A percentile compares a stretch with the other conserved stretches of the same genome.
phyloP scores from a whole-genome alignment of 805 yeast genomes.

The Candida maris region DNA sequence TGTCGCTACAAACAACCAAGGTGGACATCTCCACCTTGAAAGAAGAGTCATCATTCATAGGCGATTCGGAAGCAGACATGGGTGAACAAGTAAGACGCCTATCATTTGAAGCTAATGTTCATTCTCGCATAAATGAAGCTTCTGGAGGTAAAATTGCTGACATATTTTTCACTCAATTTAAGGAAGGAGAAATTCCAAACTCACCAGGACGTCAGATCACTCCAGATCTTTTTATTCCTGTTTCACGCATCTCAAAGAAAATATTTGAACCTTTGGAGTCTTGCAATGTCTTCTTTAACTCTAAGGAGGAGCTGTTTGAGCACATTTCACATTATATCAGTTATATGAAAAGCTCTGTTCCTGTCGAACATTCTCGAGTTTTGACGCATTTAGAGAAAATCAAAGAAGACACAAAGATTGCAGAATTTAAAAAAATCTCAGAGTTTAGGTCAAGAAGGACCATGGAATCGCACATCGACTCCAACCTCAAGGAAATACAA shows the following conservation, averaged over 20 bases:
- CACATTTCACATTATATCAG: slow-evolving; percentile 10
- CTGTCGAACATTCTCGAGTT: slow-evolving; percentile 6
- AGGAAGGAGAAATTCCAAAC: slow-evolving; percentile 6
- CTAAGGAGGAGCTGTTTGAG: slow-evolving; percentile 15
- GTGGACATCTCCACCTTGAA: slow-evolving; percentile 7
- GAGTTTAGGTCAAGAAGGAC: not conserved
- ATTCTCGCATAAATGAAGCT: not conserved
- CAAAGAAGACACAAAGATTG: slow-evolving; percentile 14
- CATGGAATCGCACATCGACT: slow-evolving; percentile 10
- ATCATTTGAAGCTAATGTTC: not conserved
- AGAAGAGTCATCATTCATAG: slow-evolving; percentile 6
- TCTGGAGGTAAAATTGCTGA: slow-evolving; percentile 4
- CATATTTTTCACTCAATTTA: slow-evolving; percentile 5
- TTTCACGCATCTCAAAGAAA: slow-evolving; percentile 10
- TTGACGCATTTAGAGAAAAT: slow-evolving; percentile 21
- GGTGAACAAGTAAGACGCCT: not conserved
- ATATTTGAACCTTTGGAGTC: slow-evolving; percentile 12
- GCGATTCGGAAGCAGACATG: slow-evolving; percentile 2
- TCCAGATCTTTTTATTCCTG: slow-evolving; percentile 9
- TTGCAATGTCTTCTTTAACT: slow-evolving; percentile 7
- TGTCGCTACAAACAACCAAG: slow-evolving; percentile 4
- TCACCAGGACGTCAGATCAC: slow-evolving; percentile 8
- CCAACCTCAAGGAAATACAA: slow-evolving; percentile 23
- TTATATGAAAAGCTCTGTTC: slow-evolving; percentile 16
- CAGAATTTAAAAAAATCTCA: slow-evolving; percentile 13